Evolutionary conservation across 164 flowering plant genomes (phyloP).

Genomic region (Vitis cinerea): DNA sequence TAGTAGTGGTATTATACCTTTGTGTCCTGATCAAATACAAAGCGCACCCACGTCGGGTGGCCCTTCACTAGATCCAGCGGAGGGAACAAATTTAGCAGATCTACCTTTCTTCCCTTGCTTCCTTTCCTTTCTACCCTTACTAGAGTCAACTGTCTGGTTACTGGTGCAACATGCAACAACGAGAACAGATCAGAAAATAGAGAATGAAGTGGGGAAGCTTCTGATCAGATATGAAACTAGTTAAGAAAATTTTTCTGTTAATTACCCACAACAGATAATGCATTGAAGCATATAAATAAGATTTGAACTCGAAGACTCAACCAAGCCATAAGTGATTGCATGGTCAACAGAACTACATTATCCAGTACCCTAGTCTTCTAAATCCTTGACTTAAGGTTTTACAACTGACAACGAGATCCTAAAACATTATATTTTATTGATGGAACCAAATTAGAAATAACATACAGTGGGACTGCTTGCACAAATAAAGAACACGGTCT

Average conservation of each 20-base stretch:
- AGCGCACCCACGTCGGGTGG: conserved; percentile 77
- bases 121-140: conserved; percentile 46
- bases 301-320: not conserved
- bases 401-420: not conserved
- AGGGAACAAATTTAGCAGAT: conserved; percentile 17
- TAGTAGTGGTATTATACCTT: not conserved
- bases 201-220: too few species aligned
- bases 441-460: too few species aligned
- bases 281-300: not conserved
- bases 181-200: not conserved
- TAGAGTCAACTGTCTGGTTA: conserved; percentile 32
- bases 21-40: conserved; percentile 41
- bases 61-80: conserved; percentile 31
- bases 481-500: too few species aligned
- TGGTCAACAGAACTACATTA: not conserved
- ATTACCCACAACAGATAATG: not conserved
- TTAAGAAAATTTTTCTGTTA: not conserved
- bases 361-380: not conserved
- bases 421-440: too few species aligned
- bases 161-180: conserved; percentile 26
- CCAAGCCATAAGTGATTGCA: not conserved
- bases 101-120: conserved; percentile 49
- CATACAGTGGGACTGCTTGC: too few species aligned
- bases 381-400: not conserved
- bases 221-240: too few species aligned